Evolutionary conservation across 768 basidiomycete genomes (phyloP), one percentile per base, ranked within the genome.

Genomic region (Lentinus tigrinus): DNA sequence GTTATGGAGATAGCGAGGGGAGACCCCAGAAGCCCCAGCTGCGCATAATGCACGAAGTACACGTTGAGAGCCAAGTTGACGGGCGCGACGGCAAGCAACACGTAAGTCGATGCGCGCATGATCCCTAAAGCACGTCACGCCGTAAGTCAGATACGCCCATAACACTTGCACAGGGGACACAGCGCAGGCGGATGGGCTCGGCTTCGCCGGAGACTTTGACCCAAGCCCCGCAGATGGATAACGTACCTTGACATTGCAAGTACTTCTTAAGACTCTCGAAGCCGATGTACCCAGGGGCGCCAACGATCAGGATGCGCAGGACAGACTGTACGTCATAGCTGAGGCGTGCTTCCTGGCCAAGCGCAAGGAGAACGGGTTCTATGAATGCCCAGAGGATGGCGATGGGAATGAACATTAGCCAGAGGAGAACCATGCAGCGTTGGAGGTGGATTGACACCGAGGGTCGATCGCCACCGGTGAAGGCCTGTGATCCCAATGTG

Each of bases 231-330:
- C 10, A 10, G 31, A 31, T 31, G 31, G 3, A 31, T 21, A 26
- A 52, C 76, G 61, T 56, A 86, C 87, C 89, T 76, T 91, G 88
- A 57, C 88, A 89, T 66, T 90, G 89, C 24, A 91, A 69, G 69
- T 89, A 91, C 70, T 88, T 91, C 70, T 91, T 91, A 63, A 90
- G 73, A 56, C 82, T 85, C 69, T 91, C 88, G 56, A 89, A 89
- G 2, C 82, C 87, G 63, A 89, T 83, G 65, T 89, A 89, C 2
- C 82, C 89, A 0, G 90, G 90, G 0, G 84, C 86, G 1, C 83
- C 87, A 39, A 85, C 43, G 44, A 85, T 77, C 47, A 91, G 72
- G 28, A 90, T 69, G 8, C 89, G 83, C 63, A 91, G 73, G 66
- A 88, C 89, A 14, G 66, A 63, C 65, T 91, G 85, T 0, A 88